Evolutionary conservation across 208 protist genomes (phyloP), one percentile per base, ranked within the genome.

Genomic region (Leishmania tropica): DNA sequence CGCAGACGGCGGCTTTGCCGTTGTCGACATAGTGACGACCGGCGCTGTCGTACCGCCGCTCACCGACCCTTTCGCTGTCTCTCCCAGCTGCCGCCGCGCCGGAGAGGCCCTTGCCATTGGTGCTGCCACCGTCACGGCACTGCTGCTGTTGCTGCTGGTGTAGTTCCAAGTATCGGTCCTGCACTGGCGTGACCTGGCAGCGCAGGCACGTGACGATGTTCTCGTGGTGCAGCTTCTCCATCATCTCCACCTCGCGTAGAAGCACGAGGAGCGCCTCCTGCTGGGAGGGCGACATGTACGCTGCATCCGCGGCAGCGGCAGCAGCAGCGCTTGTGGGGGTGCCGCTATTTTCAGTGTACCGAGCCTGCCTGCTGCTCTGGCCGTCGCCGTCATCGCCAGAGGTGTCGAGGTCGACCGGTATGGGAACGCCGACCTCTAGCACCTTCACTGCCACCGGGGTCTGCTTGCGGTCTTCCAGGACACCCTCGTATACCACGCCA

Each of bases 381-480:
- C 37, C 19, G 73, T 62, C 73, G 51, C 1, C 28, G n/a, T 40
- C 74, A 31, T 48, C 31, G 8, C 64, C 62, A 13, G 73, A 47
- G 58, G 13, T 15, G 47, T 42, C 17, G 42, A 64, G n/a, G 13
- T 51, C 51, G 8, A 48, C n/a, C 1, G 73, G 78, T 72, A 81
- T 71, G 40, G 80, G 75, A 21, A 80, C 79, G 24, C 76, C 80
- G 17, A 97, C 83, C 19, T 96, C 94, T 40, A 92, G 79, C 76
- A 96, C 91, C 87, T 97, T 97, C 31, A 96, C 94, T 17, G 94
- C 94, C 15, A 96, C 94, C 7, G 94, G 93, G 13, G 95, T 87
- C 40, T 79, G 87, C 40, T 75, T 47, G 40, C 60, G 51, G 72
- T 85, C 81, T 53, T 90, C 83, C 17, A 90, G 81, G 40, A 90